A percentile compares a stretch with the other conserved stretches of the same genome.
Evolutionary conservation across 805 yeast species (phyloP).

Genomic region (Blastobotrys attinorum): DNA sequence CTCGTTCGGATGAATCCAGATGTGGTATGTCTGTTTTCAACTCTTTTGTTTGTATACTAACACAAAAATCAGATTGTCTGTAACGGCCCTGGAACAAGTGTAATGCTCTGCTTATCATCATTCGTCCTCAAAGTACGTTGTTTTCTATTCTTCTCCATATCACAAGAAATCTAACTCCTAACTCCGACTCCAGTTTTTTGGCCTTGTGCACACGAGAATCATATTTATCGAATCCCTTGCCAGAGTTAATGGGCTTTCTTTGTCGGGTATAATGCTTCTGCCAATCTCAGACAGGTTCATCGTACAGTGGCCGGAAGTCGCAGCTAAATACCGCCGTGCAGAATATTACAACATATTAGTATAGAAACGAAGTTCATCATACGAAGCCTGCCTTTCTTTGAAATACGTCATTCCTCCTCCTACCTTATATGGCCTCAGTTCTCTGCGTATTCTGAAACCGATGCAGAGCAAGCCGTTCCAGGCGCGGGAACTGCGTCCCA

Average conservation of each 20-base stretch:
- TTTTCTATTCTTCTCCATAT: neutral
- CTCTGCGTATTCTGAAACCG: too few relatives aligned
- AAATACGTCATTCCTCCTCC: neutral
- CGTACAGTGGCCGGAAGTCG: slow-evolving; percentile 81
- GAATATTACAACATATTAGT: slow-evolving; percentile 77
- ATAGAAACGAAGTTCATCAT: slow-evolving; percentile 30
- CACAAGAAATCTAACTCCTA: neutral
- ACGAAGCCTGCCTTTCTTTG: too few relatives aligned
- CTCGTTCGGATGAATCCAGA: slow-evolving; percentile 32
- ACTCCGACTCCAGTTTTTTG: slow-evolving; percentile 11
- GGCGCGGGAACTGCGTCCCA: too few relatives aligned
- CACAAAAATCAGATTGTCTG: slow-evolving; percentile 32
- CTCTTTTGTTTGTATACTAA: neutral
- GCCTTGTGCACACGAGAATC: slow-evolving; percentile 41
- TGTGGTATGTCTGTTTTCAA: slow-evolving; percentile 21
- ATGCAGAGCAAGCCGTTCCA: too few relatives aligned
- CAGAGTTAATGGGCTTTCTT: slow-evolving; percentile 63
- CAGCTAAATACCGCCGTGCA: slow-evolving; percentile 43
- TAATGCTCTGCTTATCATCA: slow-evolving; percentile 56
- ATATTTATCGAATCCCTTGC: slow-evolving; percentile 85
- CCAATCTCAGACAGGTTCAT: slow-evolving; percentile 70
- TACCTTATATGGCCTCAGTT: too few relatives aligned
- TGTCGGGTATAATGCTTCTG: slow-evolving; percentile 64
- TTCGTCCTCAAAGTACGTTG: slow-evolving; percentile 37
- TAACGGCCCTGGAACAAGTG: slow-evolving; percentile 82